Evolutionary conservation across 2,329 filamentous ascomycete species (phyloP), one percentile per base, ranked within the genome.

Genomic region (Alternaria longipes): DNA sequence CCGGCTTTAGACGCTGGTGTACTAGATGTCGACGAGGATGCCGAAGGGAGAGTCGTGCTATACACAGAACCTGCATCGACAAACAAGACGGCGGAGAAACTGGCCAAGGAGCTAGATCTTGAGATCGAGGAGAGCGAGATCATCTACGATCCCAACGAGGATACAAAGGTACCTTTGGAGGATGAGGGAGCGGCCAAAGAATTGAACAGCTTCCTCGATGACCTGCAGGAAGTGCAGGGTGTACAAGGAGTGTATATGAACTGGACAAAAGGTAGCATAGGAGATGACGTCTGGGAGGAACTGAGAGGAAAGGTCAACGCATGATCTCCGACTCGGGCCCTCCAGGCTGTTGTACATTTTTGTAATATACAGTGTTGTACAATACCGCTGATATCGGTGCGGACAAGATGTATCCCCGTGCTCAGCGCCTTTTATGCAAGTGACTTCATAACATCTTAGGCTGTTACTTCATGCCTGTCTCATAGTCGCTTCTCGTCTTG

Each of bases 161-260:
- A 97, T 63, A 94, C 91, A 0, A 87, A 87, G 75, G 87, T 91
- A 18, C 81, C 83, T 8, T 70, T 94, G 40, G 85, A 90, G 59
- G 84, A 86, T 16, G 81, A 84, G 14, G 82, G 85, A 12, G 83
- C 86, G 1, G 84, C 85, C 0, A 81, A 85, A 51, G 81, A 83
- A 18, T 81, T 97, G 28, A 82, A 83, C 44, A 82, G 85, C 4
- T 85, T 96, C 53, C 61, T 89, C 20, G 82, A 86, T 12, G 79
- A 81, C 7, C 69, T 93, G 34, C 85, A 88, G 59, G 91, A 94
- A 51, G 85, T 91, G 56, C 89, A 93, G 52, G 91, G 91, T 64
- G 88, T 97, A 42, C 91, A 92, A 73, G 91, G 89, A 32, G 84
- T 97, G 41, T 97, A 94, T 71, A 83, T 90, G 71, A 97, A 97